Conservation (phyloP, 75 land plant genomes). For the Cunninghamia lanceolata region DNA sequence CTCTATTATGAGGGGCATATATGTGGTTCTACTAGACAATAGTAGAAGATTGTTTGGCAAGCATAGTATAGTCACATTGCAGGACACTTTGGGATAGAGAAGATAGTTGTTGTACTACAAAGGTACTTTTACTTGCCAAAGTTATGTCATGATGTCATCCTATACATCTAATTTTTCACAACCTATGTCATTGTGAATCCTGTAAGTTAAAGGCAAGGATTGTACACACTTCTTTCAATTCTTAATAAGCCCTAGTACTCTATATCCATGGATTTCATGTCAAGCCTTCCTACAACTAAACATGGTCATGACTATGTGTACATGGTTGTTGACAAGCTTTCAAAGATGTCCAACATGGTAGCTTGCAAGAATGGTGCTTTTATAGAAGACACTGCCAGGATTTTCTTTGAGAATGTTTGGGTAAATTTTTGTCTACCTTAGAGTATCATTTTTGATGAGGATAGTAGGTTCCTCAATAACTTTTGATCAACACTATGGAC, state of each 20-base stretch:
- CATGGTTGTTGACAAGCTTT: no score
- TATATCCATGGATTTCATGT: not conserved
- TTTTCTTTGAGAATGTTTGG: no score
- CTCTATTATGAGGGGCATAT: not conserved
- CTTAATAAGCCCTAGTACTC: not conserved
- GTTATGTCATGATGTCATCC: not conserved
- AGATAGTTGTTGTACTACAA: not conserved
- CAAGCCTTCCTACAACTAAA: not conserved
- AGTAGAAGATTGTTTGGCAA: not conserved
- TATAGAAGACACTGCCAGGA: no score
- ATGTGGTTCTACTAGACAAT: not conserved
- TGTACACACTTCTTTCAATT: not conserved
- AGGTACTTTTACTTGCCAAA: not conserved
- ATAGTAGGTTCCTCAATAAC: no score
- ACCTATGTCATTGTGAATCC: not conserved
- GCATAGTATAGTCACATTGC: not conserved
- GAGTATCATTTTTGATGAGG: no score
- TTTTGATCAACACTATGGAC: no score
- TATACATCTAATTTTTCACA: not conserved
- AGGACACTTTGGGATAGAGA: not conserved
- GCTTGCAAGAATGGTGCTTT: no score
- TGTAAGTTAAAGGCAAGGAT: not conserved
- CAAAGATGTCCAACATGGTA: not conserved
- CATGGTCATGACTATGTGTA: not conserved
- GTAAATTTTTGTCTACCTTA: no score